Conservation (phyloP, 768 basidiomycete species). For the Royoungia palumana region DNA sequence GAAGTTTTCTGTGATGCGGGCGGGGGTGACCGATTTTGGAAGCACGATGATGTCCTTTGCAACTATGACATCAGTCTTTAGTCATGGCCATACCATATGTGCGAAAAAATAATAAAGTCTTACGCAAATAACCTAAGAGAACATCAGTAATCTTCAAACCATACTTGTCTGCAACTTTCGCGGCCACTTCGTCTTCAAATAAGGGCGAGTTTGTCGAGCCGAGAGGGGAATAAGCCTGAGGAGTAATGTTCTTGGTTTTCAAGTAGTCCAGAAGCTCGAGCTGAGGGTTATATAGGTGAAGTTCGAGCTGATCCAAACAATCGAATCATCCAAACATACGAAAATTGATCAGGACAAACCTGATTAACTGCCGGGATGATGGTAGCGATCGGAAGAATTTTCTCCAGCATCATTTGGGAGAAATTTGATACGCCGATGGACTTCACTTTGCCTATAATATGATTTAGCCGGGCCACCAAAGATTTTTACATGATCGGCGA, state of each 20-base stretch:
- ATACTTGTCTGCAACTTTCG: slow-evolving; percentile 58
- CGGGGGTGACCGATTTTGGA: slow-evolving; percentile 73
- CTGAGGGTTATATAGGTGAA: slow-evolving; percentile 75
- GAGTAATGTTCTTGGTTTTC: slow-evolving; percentile 60
- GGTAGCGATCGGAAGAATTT: slow-evolving; percentile 62
- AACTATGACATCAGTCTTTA: slow-evolving; percentile 36
- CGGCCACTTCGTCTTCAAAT: slow-evolving; percentile 57
- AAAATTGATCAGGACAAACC: slow-evolving; percentile 35
- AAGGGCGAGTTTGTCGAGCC: slow-evolving; percentile 68
- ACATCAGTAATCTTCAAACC: slow-evolving; percentile 53
- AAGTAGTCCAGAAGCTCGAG: slow-evolving; percentile 63
- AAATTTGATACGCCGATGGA: slow-evolving; percentile 78
- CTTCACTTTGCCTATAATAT: slow-evolving; percentile 53
- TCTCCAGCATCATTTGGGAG: slow-evolving; percentile 62
- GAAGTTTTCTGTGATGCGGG: slow-evolving; percentile 61
- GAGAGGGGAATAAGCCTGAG: slow-evolving; percentile 81
- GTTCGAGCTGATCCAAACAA: slow-evolving; percentile 49
- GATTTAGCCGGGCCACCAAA: slow-evolving; percentile 5
- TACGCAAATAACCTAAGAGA: slow-evolving; percentile 61
- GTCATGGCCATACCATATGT: slow-evolving; percentile 4
- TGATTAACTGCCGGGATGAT: slow-evolving; percentile 74
- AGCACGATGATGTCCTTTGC: slow-evolving; percentile 63
- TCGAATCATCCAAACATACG: neutral
- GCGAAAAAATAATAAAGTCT: slow-evolving; percentile 17
- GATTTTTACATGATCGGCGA: slow-evolving; percentile 15